Base-by-base conservation (phyloP, 495 filamentous ascomycete genomes). In the Penicillium roqueforti region DNA sequence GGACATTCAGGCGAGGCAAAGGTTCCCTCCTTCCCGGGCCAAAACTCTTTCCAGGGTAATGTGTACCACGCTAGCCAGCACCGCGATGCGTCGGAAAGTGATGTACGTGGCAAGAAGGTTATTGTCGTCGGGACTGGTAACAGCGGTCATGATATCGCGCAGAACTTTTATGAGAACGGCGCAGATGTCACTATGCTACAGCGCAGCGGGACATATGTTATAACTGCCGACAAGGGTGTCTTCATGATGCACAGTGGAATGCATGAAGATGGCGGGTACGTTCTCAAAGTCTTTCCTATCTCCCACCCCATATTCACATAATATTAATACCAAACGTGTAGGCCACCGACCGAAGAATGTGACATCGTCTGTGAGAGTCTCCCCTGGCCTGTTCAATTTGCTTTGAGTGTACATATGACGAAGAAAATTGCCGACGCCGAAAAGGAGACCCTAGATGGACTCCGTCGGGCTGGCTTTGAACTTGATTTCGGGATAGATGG, bases 121-220 rank as follows among this genome's bases (percentile, higher is more conserved):
- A 69, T 92, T n/a, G 81, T 95, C 1, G 82, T 95, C 4, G 90
- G 90, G 3, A 87, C 83, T 39, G 88, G 89, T 62, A 93, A 91
- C 62, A 90, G 87, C 16, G 82, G 80, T n/a, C 85, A 92, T 58
- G 90, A 93, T 61, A 93, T 93, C 56, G 85, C 87, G 11, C 86
- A 92, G 66, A 86, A 92, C 61, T 92, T 78, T 61, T 84, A 84
- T 65, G 87, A 92, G 54, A 84, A 87, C 31, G 90, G 90, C 0
- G 70, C 72, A 25, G 77, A 87, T 20, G 87, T 91, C 4, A 92
- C 88, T 19, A 82, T 95, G 68, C 66, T 95, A 5, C 90, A 95
- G 71, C 81, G 90, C 13, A 83, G 83, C 0, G 82, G 82, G 5
- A 92, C 90, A 0, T 85, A 81, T 56, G 85, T 95, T 11, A 71